Base-by-base conservation (phyloP, 2,329 filamentous ascomycete species). In the Trichocomaceae sp. region DNA sequence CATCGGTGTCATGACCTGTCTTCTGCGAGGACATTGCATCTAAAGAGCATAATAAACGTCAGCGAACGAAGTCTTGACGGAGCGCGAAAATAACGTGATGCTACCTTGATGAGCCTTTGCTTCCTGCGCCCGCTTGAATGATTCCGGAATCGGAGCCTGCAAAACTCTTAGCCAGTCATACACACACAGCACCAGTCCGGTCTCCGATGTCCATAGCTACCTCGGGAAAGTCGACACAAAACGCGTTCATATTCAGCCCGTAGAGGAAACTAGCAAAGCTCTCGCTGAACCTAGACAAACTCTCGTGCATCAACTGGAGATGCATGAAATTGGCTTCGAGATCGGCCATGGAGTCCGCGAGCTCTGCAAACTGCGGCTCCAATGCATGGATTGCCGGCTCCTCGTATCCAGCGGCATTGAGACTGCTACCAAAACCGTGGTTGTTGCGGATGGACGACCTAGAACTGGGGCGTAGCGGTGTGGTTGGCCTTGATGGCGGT, bases 271-370 rank as follows among this genome's bases (percentile, higher is more conserved):
- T 90, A 1, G 90, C 90, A 72, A 99, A 99, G 66, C 88, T 95
- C 78, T 99, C 93, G 71, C 86, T 92, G 72, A 99, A 99, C 23
- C 93, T 83, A 22, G 89, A 84, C 62, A 99, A 74, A 65, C 89
- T 95, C 76, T 97, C 92, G 67, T 99, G 90, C 85, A 99, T 95
- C 59, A 96, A 77, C 71, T 97, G 92, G 62, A 99, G 84, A 69
- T 96, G 90, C 86, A 95, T 90, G 77, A 97, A 90, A 71, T 99
- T 97, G 58, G 90, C 89, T 76, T 99, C 93, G 9, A 99, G 81
- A 64, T 97, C 93, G 22, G 90, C 90, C 83, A 97, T 91, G 56
- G 88, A 87, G 71, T 99, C 93, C 9, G 89, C 87, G 1, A 99
- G 80, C 74, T 99, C 93, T 13, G 90, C 90, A 71, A 99, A 97